Evolutionary conservation across 306 rosid species (phyloP).

Genomic region (Glycine soja): DNA sequence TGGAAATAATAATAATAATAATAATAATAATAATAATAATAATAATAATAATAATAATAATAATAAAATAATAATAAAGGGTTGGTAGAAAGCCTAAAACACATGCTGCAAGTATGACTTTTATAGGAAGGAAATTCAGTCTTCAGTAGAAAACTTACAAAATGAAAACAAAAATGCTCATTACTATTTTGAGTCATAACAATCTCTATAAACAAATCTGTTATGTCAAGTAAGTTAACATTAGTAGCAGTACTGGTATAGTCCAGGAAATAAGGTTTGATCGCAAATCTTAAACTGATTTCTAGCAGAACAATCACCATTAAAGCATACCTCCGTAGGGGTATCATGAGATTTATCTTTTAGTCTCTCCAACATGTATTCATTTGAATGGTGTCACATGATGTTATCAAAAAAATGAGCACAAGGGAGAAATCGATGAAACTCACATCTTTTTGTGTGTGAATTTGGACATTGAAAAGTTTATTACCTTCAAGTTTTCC

Average conservation of each 20-base stretch:
- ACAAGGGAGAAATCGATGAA: conserved; percentile 18
- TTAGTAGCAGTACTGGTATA: neutral
- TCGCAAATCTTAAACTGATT: neutral
- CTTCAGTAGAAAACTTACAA: neutral
- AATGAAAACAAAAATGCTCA: neutral
- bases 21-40: neutral
- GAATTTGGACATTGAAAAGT: neutral
- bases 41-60: neutral
- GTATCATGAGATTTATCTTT: conserved; percentile 54
- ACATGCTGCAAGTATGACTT: neutral
- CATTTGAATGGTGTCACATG: conserved; percentile 62
- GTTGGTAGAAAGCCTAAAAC: neutral
- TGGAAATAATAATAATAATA: neutral
- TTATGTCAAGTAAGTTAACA: conserved; percentile 7
- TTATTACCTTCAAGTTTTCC: conserved; percentile 62
- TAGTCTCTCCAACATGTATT: conserved; percentile 48
- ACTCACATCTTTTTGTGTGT: neutral
- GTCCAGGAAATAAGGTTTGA: conserved; percentile 17
- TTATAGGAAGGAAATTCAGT: conserved; percentile 2
- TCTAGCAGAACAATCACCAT: conserved; percentile 24
- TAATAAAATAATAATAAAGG: neutral
- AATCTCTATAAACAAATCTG: conserved; percentile 13
- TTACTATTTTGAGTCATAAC: conserved; percentile 29
- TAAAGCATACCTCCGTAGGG: conserved; percentile 69
- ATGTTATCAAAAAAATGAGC: conserved; percentile 65